Conservation (phyloP, 1,139 yeast species). For the Suhomyces terraborum region DNA sequence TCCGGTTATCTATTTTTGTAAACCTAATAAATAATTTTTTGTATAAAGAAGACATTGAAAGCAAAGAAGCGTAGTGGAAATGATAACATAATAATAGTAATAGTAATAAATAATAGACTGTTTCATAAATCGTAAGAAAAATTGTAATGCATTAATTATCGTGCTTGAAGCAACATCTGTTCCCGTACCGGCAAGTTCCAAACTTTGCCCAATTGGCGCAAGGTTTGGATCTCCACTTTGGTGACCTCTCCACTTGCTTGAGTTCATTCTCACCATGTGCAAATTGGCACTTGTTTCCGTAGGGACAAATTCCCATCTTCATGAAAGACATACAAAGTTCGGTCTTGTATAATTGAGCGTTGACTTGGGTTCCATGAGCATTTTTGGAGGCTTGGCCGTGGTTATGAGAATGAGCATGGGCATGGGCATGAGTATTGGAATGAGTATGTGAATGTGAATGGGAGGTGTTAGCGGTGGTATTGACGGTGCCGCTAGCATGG, state of each 20-base stretch:
- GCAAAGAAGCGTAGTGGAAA: too few species aligned
- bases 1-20: slow-evolving; percentile 7
- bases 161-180: slow-evolving; percentile 89
- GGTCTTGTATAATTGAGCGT: slow-evolving; percentile 81
- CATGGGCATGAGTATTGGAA: not conserved
- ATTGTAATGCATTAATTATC: slow-evolving; percentile 23
- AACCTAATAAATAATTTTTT: slow-evolving; percentile 5
- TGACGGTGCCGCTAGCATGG: too few species aligned
- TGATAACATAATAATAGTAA: slow-evolving; percentile 1
- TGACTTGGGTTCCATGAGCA: slow-evolving; percentile 40
- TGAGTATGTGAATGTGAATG: slow-evolving; percentile 5
- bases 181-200: slow-evolving; percentile 87
- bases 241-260: slow-evolving; percentile 70
- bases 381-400: slow-evolving; percentile 7
- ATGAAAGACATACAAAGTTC: slow-evolving; percentile 83
- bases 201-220: slow-evolving; percentile 85
- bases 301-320: slow-evolving; percentile 76
- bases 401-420: not conserved
- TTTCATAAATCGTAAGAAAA: slow-evolving; percentile 13
- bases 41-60: too few species aligned
- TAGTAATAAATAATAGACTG: slow-evolving; percentile 9
- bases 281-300: slow-evolving; percentile 90
- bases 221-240: slow-evolving; percentile 89
- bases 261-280: slow-evolving; percentile 87
- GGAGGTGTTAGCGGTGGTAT: not conserved